phyloP scores from a whole-genome alignment of 1,284 basidiomycete genomes.

The Moniliophthora roreri region DNA sequence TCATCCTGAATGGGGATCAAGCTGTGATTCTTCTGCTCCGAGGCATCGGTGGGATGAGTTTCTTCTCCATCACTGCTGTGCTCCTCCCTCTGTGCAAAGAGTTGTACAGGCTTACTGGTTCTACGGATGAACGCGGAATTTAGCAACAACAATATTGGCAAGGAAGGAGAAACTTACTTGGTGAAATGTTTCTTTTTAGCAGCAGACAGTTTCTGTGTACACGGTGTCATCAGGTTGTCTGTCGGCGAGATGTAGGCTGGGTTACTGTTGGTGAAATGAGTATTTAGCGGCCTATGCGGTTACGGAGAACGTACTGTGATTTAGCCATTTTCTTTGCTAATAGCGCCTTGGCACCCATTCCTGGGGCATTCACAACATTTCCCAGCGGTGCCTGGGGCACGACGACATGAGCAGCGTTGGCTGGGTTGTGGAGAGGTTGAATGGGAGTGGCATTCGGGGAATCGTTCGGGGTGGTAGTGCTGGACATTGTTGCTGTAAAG shows the following conservation, averaged over 20 bases:
- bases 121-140: conserved; percentile 31
- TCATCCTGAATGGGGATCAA: conserved; percentile 47
- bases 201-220: conserved; percentile 84
- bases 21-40: conserved; percentile 23
- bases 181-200: conserved; percentile 90
- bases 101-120: conserved; percentile 56
- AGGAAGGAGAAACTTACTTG: conserved; percentile 59
- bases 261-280: conserved; percentile 51
- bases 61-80: conserved; percentile 41
- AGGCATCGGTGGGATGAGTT: conserved; percentile 13
- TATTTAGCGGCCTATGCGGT: not conserved
- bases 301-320: conserved; percentile 56
- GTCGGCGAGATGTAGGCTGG: conserved; percentile 86
- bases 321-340: conserved; percentile 88
- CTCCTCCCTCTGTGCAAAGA: conserved; percentile 52
- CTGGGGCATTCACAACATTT: conserved; percentile 58
- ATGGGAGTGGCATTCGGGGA: conserved; percentile 62
- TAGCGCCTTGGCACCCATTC: conserved; percentile 86
- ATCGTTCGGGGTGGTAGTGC: conserved; percentile 53
- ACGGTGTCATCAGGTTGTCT: conserved; percentile 90
- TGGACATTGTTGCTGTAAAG: conserved; percentile 25
- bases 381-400: conserved; percentile 80
- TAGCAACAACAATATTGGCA: not conserved
- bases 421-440: conserved; percentile 83
- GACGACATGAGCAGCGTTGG: conserved; percentile 74